Evolutionary conservation across 345 rosid genomes (phyloP), one percentile per base, ranked within the genome.

Genomic region (Psidium guajava): DNA sequence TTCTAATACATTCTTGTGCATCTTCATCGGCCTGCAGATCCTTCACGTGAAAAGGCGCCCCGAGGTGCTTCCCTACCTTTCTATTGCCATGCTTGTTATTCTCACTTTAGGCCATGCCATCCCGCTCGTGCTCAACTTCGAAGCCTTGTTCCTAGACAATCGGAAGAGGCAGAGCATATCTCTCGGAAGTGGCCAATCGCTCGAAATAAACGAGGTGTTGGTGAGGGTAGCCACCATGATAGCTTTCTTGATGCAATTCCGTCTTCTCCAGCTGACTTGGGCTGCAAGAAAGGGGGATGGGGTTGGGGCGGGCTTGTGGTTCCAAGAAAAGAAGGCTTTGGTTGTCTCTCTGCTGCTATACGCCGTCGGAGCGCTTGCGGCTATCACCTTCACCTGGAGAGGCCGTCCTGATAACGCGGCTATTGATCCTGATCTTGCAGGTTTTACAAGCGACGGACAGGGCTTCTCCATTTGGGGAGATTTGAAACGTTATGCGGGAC

Each of bases 41-140:
- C 75, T 85, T 56, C 87, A 91, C 59, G 90, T 69, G 86, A 91
- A 86, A 83, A 89, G 84, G 87, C 87, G 91, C 83, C 91, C 87
- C 0, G 88, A 83, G 44, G 88, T 88, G 49, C 88, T 91, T 28
- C 92, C 92, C 36, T 89, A 47, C 80, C 86, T 88, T 84, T 93
- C 93, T 49, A 57, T 91, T 51, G n/a, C 91, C 85, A 92, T 91
- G 93, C 93, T 93, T 61, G 36, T 61, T 13, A 86, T 93, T 82
- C 90, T 93, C 54, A 87, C 91, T 36, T 27, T 92, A 77, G 90
- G 94, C n/a, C 82, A 89, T 85, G 75, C 89, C 89, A 73, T 91
- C 59, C 90, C 93, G 15, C 88, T 92, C 16, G 42, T 88, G 74
- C 85, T 92, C 80, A 91, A 90, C 84, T 87, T 89, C 8, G 93